Evolutionary conservation across 2,329 filamentous ascomycete genomes (phyloP), one percentile per base, ranked within the genome.

Genomic region (Botryotinia globosa): DNA sequence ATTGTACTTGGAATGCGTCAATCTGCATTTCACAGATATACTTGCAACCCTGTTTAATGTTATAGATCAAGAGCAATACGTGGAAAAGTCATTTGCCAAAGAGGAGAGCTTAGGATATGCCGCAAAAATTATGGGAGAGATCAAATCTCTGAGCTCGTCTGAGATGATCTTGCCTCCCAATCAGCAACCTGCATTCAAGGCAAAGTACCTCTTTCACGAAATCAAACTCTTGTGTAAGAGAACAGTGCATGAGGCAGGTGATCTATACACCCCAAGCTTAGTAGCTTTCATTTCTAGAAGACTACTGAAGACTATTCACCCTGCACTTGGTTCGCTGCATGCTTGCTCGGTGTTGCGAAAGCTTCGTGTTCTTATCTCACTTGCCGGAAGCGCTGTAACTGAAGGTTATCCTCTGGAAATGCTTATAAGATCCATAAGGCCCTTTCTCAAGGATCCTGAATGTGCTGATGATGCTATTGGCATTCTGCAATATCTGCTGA

Each of bases 401-500:
- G 84, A 89, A 58, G 92, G 91, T 0, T 98, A 98, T 79, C 92
- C 94, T 18, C 81, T 98, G 22, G 93, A 99, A 81, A 96, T 98
- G 92, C 85, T 97, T 0, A 85, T 99, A 2, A 92, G 94, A 78
- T 91, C 92, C 1, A 85, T 97, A 32, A 87, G 92, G 16, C 89
- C 90, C 0, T 97, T 94, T 76, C 84, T 98, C 9, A 91, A 91
- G 1, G 91, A 98, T 77, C 87, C 91, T 0, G 92, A 97, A 79
- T 98, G 95, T 81, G 92, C 94, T 16, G 93, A 97, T 79, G 96
- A 99, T 83, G 91, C 93, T 1, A 86, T 98, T 62, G 95, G 94
- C 0, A 88, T 99, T 48, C 90, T 92, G 74, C 92, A 94, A 80
- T 98, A 97, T 81, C 86, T 99, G 1, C 85, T 98, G 22, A 84